Evolutionary conservation across 805 yeast genomes (phyloP).

Genomic region (Grigorovia humatica): DNA sequence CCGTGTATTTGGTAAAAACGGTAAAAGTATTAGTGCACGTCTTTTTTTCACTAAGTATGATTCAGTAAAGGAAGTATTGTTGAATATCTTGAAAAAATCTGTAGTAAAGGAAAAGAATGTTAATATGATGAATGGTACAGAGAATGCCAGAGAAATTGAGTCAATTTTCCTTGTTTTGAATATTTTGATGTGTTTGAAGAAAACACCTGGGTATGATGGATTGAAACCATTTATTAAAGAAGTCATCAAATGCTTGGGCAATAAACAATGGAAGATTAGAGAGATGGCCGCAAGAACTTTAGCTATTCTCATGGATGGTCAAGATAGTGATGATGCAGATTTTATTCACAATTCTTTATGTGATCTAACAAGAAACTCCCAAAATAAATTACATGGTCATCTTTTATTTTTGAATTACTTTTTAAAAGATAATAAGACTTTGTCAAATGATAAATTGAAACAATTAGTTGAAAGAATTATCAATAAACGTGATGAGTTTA

Average conservation of each 20-base stretch:
- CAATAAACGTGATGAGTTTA: slow-evolving; percentile 4
- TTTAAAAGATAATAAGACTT: slow-evolving; percentile 1
- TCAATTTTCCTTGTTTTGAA: slow-evolving; percentile 67
- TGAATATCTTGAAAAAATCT: slow-evolving; percentile 32
- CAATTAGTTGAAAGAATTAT: slow-evolving; percentile 1
- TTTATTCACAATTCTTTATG: slow-evolving; percentile 24
- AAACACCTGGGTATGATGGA: slow-evolving; percentile 45
- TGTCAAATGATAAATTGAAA: slow-evolving; percentile 1
- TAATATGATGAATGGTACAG: slow-evolving; percentile 2
- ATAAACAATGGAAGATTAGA: slow-evolving; percentile 69
- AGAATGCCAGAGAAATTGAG: slow-evolving; percentile 35
- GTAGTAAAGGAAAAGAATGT: slow-evolving; percentile 8
- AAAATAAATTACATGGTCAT: slow-evolving; percentile 51
- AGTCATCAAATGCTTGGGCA: slow-evolving; percentile 39
- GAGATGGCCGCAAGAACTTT: slow-evolving; percentile 75
- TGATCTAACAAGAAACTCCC: slow-evolving; percentile 17
- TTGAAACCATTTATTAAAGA: slow-evolving; percentile 42
- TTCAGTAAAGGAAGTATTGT: slow-evolving; percentile 41
- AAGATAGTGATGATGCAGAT: slow-evolving; percentile 13
- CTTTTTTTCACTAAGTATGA: slow-evolving; percentile 61
- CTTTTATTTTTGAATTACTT: slow-evolving; percentile 34
- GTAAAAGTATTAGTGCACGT: slow-evolving; percentile 42
- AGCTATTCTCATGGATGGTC: slow-evolving; percentile 35
- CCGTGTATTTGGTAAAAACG: slow-evolving; percentile 58
- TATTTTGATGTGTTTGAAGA: slow-evolving; percentile 57